These are phyloP conservation scores for Penicillium canescens DNA, from an alignment of 495 filamentous ascomycete genomes.

Conservation along the genomic window DNA sequence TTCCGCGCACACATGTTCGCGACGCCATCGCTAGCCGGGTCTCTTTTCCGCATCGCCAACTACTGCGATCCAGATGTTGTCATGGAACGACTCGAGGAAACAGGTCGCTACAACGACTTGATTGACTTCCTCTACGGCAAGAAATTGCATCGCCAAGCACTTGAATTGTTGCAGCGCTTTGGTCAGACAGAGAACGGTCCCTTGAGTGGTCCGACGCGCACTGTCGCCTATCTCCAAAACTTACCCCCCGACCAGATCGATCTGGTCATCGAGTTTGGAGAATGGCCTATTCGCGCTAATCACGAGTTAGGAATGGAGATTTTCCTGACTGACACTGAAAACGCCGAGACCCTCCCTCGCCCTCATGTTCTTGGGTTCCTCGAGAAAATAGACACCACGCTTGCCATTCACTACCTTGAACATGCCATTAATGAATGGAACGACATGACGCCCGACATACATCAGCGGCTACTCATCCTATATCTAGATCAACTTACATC, in stretches of 20 bases:
- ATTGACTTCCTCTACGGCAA: conserved; percentile 98
- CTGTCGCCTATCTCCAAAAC: conserved; percentile 86
- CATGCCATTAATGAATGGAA: conserved; percentile 87
- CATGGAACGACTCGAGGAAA: conserved; percentile 86
- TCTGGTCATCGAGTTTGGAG: conserved; percentile 84
- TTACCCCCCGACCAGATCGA: conserved; percentile 86
- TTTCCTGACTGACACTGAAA: conserved; percentile 91
- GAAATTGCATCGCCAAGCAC: conserved; percentile 83
- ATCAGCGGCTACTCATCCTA: conserved; percentile 76
- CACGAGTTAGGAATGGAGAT: conserved; percentile 88
- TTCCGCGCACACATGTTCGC: conserved; percentile 94
- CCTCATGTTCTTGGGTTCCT: conserved; percentile 74
- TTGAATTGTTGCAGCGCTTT: conserved; percentile 81
- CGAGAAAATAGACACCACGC: conserved; percentile 59
- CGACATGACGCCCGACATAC: conserved; percentile 80
- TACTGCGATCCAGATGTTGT: conserved; percentile 97
- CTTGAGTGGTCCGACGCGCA: conserved; percentile 69
- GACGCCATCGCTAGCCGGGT: conserved; percentile 78
- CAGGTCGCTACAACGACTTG: conserved; percentile 85
- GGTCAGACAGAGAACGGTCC: conserved; percentile 65
- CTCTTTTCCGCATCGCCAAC: conserved; percentile 93
- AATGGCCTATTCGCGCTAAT: conserved; percentile 78
- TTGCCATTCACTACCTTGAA: conserved; percentile 85
- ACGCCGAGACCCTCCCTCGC: conserved; percentile 85
- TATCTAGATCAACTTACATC: conserved; percentile 62